Conservation (phyloP, 768 basidiomycete species). For the Hericium erinaceus region DNA sequence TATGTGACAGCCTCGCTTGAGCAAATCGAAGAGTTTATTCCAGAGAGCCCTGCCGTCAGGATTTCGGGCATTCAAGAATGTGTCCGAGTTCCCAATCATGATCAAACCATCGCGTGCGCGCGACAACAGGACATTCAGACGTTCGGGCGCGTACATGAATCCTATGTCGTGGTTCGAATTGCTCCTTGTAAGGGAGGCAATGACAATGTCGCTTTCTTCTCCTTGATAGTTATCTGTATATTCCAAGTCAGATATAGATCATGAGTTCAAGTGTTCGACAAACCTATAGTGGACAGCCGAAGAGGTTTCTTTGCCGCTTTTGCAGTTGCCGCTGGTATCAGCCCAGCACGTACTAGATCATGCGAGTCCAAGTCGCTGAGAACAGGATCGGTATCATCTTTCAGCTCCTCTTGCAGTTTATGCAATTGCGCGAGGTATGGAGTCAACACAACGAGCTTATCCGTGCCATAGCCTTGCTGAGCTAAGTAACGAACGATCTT, state of each 20-base stretch:
- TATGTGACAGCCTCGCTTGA: slow-evolving; percentile 34
- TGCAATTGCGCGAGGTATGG: slow-evolving; percentile 62
- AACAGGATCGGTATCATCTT: slow-evolving; percentile 42
- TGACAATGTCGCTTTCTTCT: slow-evolving; percentile 63
- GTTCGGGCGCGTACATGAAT: slow-evolving; percentile 63
- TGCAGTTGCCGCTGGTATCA: slow-evolving; percentile 32
- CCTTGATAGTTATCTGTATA: slow-evolving; percentile 65
- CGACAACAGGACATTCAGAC: slow-evolving; percentile 63
- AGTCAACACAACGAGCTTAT: slow-evolving; percentile 54
- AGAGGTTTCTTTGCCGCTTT: slow-evolving; percentile 35
- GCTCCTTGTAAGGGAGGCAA: slow-evolving; percentile 52
- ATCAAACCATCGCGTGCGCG: slow-evolving; percentile 58
- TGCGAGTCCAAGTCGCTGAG: slow-evolving; percentile 53
- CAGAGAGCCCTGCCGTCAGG: slow-evolving; percentile 37
- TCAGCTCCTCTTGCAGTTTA: slow-evolving; percentile 37
- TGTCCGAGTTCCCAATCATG: slow-evolving; percentile 54
- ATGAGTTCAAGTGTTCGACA: slow-evolving; percentile 1
- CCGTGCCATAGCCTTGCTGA: slow-evolving; percentile 59
- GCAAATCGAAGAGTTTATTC: slow-evolving; percentile 36
- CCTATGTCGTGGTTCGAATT: slow-evolving; percentile 50
- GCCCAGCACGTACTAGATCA: slow-evolving; percentile 50
- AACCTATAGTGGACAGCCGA: slow-evolving; percentile 59
- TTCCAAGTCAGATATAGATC: no score
- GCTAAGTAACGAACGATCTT: slow-evolving; percentile 56
- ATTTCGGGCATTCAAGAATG: slow-evolving; percentile 43